Percentiles rank a stretch among this genome's conserved stretches.
phyloP scores from a whole-genome alignment of 768 basidiomycete species.

The Imleria badia region DNA sequence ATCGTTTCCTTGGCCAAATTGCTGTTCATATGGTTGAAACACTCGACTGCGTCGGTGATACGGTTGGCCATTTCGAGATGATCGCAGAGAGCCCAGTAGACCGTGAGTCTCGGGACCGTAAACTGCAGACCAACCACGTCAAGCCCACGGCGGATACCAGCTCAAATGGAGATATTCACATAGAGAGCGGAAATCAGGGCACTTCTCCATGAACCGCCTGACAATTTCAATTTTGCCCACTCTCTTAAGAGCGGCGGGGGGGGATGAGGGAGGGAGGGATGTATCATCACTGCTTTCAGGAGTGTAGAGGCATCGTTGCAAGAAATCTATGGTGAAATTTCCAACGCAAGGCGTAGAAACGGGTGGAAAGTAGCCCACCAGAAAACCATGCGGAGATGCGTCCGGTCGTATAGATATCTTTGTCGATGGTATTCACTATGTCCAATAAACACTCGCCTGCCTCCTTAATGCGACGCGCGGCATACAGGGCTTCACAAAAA shows the following conservation, averaged over 20 bases:
- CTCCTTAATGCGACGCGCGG: background rate
- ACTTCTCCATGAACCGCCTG: background rate
- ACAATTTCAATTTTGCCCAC: background rate
- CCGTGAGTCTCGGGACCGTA: background rate
- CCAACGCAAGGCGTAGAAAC: background rate
- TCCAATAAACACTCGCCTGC: background rate
- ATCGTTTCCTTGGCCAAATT: background rate
- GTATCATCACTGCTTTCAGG: background rate
- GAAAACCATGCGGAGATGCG: background rate
- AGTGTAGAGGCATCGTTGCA: background rate
- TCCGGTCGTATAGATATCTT: background rate
- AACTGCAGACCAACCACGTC: background rate
- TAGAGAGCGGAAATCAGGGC: background rate
- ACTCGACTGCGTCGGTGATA: background rate
- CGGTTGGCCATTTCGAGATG: background rate
- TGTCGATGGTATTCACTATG: background rate
- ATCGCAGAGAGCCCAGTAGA: background rate
- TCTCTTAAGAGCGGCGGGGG: no score
- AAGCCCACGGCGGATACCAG: background rate
- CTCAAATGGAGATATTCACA: background rate
- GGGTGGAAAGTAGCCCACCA: background rate
- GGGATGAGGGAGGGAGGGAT: no score
- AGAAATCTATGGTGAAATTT: background rate
- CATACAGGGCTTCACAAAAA: constrained; percentile 1
- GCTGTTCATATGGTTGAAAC: background rate